phyloP scores from a whole-genome alignment of 1,139 yeast genomes.

The Protomyces inundatus region DNA sequence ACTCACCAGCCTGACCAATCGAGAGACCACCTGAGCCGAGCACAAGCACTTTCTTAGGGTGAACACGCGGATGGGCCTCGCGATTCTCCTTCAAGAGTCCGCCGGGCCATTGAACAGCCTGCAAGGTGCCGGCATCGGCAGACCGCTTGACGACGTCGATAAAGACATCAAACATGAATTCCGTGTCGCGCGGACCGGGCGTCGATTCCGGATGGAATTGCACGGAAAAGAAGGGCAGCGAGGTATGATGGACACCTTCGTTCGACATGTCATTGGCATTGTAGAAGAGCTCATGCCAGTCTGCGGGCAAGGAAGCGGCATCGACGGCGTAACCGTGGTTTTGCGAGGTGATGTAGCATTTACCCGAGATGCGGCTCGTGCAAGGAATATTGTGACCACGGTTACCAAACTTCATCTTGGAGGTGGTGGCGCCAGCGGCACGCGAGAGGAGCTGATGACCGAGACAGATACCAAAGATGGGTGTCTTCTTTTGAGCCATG shows the following conservation, averaged over 20 bases:
- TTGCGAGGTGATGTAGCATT: conserved; percentile 98
- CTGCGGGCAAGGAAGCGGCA: conserved; percentile 57
- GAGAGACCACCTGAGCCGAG: conserved; percentile 98
- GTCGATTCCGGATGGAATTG: conserved; percentile 99
- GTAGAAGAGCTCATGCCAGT: conserved; percentile 92
- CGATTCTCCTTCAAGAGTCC: conserved; percentile 68
- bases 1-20: conserved; percentile 99
- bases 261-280: conserved; percentile 97
- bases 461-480: conserved; percentile 60
- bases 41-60: conserved; percentile 89
- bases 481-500: conserved; percentile 53
- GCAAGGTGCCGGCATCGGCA: conserved; percentile 52
- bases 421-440: conserved; percentile 90
- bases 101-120: conserved; percentile 86
- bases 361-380: conserved; percentile 84
- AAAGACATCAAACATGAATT: conserved; percentile 91
- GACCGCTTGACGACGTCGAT: conserved; percentile 65
- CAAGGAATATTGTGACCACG: conserved; percentile 99
- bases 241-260: conserved; percentile 92
- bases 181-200: conserved; percentile 99
- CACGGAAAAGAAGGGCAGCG: conserved; percentile 91
- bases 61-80: conserved; percentile 67
- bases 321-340: conserved; percentile 99
- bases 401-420: conserved; percentile 94
- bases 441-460: conserved; percentile 97